Percentiles rank a stretch among this genome's conserved stretches.
Evolutionary conservation across 2,329 filamentous ascomycete genomes (phyloP).

Genomic region (Colletotrichum spinosum): DNA sequence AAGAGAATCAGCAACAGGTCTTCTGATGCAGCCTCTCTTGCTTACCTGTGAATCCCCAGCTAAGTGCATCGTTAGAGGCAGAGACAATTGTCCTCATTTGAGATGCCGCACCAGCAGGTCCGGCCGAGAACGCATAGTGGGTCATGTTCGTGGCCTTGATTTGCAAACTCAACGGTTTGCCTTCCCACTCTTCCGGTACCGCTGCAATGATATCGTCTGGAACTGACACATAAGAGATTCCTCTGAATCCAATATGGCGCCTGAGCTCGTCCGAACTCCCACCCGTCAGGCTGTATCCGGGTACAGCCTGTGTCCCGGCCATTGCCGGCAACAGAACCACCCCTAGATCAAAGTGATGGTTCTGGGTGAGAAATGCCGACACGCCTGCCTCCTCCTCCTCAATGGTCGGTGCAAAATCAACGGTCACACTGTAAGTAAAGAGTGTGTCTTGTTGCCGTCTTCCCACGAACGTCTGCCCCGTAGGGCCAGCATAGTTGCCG

Average conservation of each 20-base stretch:
- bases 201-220: constrained; percentile 50
- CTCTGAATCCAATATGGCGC: constrained; percentile 58
- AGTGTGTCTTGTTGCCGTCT: constrained; percentile 66
- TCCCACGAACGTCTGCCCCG: constrained; percentile 58
- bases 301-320: constrained; percentile 11
- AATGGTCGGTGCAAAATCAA: constrained; percentile 54
- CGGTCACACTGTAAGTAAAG: constrained; percentile 61
- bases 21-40: background rate
- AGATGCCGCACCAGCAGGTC: constrained; percentile 46
- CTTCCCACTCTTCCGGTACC: constrained; percentile 53
- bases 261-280: constrained; percentile 39
- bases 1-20: no score
- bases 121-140: constrained; percentile 55
- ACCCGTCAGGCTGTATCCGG: constrained; percentile 5
- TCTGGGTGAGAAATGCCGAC: constrained; percentile 64
- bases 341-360: constrained; percentile 63
- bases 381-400: constrained; percentile 63
- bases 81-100: constrained; percentile 50
- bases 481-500: constrained; percentile 51
- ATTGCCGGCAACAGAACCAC: constrained; percentile 42
- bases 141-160: constrained; percentile 58
- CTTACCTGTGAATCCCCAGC: constrained; percentile 48
- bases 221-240: constrained; percentile 53
- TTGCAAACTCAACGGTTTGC: constrained; percentile 50
- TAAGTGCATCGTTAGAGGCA: constrained; percentile 23